phyloP scores from a whole-genome alignment of 1,284 basidiomycete genomes.

The Sporisorium scitamineum region DNA sequence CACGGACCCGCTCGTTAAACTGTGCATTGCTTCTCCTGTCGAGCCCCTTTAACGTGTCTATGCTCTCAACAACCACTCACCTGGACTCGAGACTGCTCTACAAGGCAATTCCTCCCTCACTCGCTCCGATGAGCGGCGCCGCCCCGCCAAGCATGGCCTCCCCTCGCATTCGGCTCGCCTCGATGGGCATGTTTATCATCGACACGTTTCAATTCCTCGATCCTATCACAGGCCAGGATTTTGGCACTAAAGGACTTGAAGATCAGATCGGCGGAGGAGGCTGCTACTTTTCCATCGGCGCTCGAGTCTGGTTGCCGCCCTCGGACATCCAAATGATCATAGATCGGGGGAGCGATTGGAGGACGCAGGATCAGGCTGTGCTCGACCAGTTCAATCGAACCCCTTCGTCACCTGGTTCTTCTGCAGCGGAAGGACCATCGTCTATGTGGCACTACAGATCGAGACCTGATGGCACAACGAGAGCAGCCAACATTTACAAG shows the following conservation, averaged over 20 bases:
- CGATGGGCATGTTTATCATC: slow-evolving; percentile 61
- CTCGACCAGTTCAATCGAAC: slow-evolving; percentile 76
- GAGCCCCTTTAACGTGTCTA: background rate
- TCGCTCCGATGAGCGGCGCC: background rate
- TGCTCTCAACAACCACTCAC: background rate
- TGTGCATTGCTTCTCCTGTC: background rate
- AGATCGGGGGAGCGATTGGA: slow-evolving; percentile 85
- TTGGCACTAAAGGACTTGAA: slow-evolving; percentile 39
- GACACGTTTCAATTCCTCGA: slow-evolving; percentile 50
- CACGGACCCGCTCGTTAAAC: background rate
- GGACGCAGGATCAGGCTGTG: slow-evolving; percentile 73
- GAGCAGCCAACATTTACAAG: slow-evolving; percentile 81
- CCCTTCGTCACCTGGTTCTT: slow-evolving; percentile 67
- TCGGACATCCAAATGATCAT: slow-evolving; percentile 76
- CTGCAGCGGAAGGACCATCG: background rate
- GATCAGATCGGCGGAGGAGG: slow-evolving; percentile 89
- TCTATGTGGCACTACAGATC: slow-evolving; percentile 82
- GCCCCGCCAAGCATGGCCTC: slow-evolving; percentile 10
- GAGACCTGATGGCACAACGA: slow-evolving; percentile 75
- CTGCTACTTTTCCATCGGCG: slow-evolving; percentile 76
- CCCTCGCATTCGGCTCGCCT: slow-evolving; percentile 26
- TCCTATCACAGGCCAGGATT: slow-evolving; percentile 18
- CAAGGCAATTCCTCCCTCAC: background rate
- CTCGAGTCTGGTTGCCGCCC: slow-evolving; percentile 77
- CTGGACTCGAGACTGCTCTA: background rate